Percentiles rank a stretch among this genome's conserved stretches.
These are phyloP conservation scores for Alternaria ventricosa DNA, from an alignment of 2,329 filamentous ascomycete species.

Conservation along the genomic window DNA sequence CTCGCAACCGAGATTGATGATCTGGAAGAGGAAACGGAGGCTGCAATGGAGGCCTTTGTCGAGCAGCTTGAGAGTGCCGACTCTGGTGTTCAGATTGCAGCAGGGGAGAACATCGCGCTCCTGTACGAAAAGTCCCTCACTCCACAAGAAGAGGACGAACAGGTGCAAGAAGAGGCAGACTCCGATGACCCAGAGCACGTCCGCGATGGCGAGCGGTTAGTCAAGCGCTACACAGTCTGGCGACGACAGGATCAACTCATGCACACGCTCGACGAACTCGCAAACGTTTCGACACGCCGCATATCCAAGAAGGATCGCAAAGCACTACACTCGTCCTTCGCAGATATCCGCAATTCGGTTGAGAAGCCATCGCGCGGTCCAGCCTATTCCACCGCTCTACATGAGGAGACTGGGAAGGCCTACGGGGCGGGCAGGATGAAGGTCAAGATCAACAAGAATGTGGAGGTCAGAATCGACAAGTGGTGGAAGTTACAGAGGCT, in stretches of 20 bases:
- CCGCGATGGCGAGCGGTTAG: constrained; percentile 41
- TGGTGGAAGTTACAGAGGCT: constrained; percentile 77
- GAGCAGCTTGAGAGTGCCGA: constrained; percentile 83
- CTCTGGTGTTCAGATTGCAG: constrained; percentile 74
- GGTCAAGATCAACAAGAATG: constrained; percentile 64
- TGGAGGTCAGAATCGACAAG: constrained; percentile 69
- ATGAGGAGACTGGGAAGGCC: constrained; percentile 64
- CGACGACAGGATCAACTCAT: constrained; percentile 68
- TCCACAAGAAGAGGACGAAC: constrained; percentile 64
- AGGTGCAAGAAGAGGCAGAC: constrained; percentile 57
- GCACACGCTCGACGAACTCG: constrained; percentile 64
- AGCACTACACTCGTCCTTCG: constrained; percentile 69
- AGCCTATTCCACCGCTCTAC: constrained; percentile 68
- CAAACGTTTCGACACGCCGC: constrained; percentile 65
- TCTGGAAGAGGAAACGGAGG: constrained; percentile 71
- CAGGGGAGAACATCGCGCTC: constrained; percentile 80
- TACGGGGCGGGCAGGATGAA: constrained; percentile 66
- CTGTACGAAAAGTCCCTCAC: constrained; percentile 78
- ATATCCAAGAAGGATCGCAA: constrained; percentile 72
- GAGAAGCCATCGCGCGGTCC: constrained; percentile 72
- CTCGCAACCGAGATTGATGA: constrained; percentile 80
- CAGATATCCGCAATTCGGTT: constrained; percentile 70
- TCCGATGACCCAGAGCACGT: constrained; percentile 51
- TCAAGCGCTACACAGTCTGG: constrained; percentile 73
- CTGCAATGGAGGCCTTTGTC: constrained; percentile 79